Base-by-base conservation (phyloP, 2,329 filamentous ascomycete species). In the Colletotrichum neosansevieriae region DNA sequence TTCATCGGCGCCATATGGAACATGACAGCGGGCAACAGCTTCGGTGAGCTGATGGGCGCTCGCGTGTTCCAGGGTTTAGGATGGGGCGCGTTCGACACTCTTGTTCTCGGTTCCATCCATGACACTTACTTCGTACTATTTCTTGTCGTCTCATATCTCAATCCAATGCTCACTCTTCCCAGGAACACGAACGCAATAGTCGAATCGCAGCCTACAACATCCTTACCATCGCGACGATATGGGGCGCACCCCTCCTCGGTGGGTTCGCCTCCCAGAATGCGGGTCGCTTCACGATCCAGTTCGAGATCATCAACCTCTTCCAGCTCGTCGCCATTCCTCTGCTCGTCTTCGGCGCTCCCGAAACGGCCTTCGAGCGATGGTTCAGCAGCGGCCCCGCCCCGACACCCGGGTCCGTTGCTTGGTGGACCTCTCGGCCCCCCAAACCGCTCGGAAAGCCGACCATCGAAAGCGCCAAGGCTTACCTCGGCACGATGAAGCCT, bases 21-120 rank as follows among this genome's bases (percentile, higher is more conserved):
- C 70, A 83, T 82, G 67, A 78, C 79, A 17, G 79, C 83, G 5
- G 73, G 73, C 6, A 73, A 74, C 54, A 81, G 75, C 70, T 85
- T 82, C 61, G 77, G 76, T 9, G 79, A 84, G 63, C 84, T 83
- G 72, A 83, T 88, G 81, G 81, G 80, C 0, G 83, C 86, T 2
- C 81, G 87, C 10, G 73, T 87, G 17, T 79, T 89, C 38, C 86
- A 89, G 72, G 86, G 86, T 1, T 63, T 89, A 0, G 87, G 84
- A n/a, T 88, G 87, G 84, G 87, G 87, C 6, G 82, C 84, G 11
- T 87, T 89, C 67, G 87, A 89, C 71, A 83, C 81, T 5, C 75
- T 89, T 44, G 78, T 87, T 34, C 76, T 84, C 36, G 81, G 80
- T 2, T 85, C 84, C 2, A 84, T 89, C 56, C 82, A 86, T 53